Evolutionary conservation across 1,284 basidiomycete genomes (phyloP).

Genomic region (Farysia itapuensis): DNA sequence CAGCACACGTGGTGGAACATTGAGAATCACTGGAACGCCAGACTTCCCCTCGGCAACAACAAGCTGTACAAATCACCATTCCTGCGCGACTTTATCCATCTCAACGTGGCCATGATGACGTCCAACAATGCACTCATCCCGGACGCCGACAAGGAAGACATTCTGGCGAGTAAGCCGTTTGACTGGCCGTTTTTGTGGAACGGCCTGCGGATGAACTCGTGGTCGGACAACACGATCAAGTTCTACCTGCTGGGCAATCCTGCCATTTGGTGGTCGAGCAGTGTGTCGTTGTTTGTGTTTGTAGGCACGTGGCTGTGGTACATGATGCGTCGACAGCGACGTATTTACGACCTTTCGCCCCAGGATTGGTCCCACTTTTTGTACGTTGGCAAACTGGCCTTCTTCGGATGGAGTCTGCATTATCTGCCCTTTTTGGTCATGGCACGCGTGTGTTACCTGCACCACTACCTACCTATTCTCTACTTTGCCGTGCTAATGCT

Average conservation of each 20-base stretch:
- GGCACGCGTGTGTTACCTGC: conserved; percentile 74
- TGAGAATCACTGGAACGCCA: conserved; percentile 92
- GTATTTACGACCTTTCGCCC: conserved; percentile 86
- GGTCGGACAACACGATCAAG: conserved; percentile 84
- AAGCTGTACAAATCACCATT: conserved; percentile 89
- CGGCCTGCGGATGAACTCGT: conserved; percentile 87
- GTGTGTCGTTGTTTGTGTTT: conserved; percentile 70
- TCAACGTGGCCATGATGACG: conserved; percentile 99
- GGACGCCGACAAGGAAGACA: conserved; percentile 96
- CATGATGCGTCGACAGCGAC: conserved; percentile 79
- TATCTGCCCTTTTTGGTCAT: conserved; percentile 77
- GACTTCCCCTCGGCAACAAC: conserved; percentile 78
- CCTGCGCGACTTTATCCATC: conserved; percentile 94
- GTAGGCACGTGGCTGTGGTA: conserved; percentile 70
- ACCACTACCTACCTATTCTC: conserved; percentile 81
- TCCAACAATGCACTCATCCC: conserved; percentile 97
- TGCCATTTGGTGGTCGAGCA: conserved; percentile 85
- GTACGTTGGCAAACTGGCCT: conserved; percentile 86
- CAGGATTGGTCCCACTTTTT: conserved; percentile 88
- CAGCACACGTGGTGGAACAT: conserved; percentile 96
- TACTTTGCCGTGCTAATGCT: conserved; percentile 94
- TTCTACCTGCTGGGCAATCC: conserved; percentile 94
- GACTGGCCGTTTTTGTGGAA: conserved; percentile 95
- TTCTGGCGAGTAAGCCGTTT: conserved; percentile 83
- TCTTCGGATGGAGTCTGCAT: conserved; percentile 89